phyloP scores from a whole-genome alignment of 495 filamentous ascomycete species.

The Podospora pseudoanserina region DNA sequence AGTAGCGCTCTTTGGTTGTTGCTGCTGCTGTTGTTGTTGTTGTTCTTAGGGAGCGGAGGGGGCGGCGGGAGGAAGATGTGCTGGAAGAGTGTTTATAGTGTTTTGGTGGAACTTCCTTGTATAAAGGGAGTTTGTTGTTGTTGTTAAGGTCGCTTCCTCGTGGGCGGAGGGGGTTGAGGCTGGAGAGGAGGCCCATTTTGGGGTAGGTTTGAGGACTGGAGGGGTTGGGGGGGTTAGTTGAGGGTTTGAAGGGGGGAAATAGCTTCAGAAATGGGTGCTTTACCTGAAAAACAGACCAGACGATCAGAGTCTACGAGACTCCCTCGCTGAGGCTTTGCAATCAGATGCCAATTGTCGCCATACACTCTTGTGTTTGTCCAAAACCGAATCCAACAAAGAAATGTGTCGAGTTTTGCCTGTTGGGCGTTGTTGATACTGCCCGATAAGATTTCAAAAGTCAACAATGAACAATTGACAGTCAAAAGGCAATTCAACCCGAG shows the following conservation, averaged over 20 bases:
- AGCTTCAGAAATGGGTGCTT: not conserved
- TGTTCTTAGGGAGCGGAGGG: constrained; percentile 15
- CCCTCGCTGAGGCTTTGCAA: not conserved
- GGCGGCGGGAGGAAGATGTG: not conserved
- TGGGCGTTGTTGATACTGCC: not conserved
- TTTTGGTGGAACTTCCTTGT: constrained; percentile 32
- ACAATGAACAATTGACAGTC: not conserved
- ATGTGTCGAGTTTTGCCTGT: not conserved
- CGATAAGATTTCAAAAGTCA: not conserved
- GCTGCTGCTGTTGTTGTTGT: too few relatives aligned
- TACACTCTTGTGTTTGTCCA: not conserved
- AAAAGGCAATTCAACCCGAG: not conserved
- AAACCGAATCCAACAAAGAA: not conserved
- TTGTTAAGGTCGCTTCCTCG: constrained; percentile 31
- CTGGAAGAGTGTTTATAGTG: not conserved
- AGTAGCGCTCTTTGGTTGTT: constrained; percentile 41
- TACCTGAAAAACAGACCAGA: not conserved
- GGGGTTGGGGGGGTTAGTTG: not conserved
- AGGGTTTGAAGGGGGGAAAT: not conserved
- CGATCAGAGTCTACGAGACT: not conserved
- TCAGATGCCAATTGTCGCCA: not conserved
- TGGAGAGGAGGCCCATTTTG: constrained; percentile 29
- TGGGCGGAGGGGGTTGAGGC: constrained; percentile 32
- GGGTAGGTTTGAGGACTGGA: not conserved
- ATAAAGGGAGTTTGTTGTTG: constrained; percentile 37